Evolutionary conservation across 1,139 yeast species (phyloP), one percentile per base, ranked within the genome.

Genomic region (Geotrichum restrictum): DNA sequence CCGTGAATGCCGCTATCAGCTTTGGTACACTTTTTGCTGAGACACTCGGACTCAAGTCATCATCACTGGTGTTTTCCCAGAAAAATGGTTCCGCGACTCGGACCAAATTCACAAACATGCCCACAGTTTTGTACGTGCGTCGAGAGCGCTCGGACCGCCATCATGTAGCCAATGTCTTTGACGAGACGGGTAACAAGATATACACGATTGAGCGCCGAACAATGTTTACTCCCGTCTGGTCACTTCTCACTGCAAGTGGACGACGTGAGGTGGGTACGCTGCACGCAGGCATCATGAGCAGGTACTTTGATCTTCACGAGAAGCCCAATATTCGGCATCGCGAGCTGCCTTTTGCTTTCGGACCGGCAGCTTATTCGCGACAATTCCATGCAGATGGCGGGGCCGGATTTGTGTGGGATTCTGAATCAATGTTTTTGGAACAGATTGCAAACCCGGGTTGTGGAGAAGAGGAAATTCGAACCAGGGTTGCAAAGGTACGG

Each of bases 191-290:
- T 14, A 64, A 63, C 27, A 75, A 76, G 57, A 64, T 72, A 3
- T 80, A 75, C 62, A 71, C 81, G 2, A 70, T 81, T 62, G 83
- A 80, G 65, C 70, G 83, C 45, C 70, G 72, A 56, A 72, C 80
- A n/a, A 64, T 76, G 7, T 63, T 72, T 48, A 74, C 75, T 48
- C 80, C 82, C 13, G 74, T 75, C 32, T 81, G 85, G 85, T 66
- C 76, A 19, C 63, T 81, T 65, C 66, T 73, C 33, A 69, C 73
- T 3, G 72, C 62, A 52, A 81, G 82, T 13, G 65, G 71, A 18
- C 69, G 82, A 54, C 67, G 63, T 52, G 81, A 78, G 58, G 69
- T 78, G 45, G 81, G 82, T 3, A 75, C 82, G 1, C 69, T 81
- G 45, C 72, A 76, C 55, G 75, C 79, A 22, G 82, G 83, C 0